A percentile compares a stretch with the other conserved stretches of the same genome.
Conservation (phyloP, 2,329 filamentous ascomycete genomes). For the Aspergillus quadrilineatus region DNA sequence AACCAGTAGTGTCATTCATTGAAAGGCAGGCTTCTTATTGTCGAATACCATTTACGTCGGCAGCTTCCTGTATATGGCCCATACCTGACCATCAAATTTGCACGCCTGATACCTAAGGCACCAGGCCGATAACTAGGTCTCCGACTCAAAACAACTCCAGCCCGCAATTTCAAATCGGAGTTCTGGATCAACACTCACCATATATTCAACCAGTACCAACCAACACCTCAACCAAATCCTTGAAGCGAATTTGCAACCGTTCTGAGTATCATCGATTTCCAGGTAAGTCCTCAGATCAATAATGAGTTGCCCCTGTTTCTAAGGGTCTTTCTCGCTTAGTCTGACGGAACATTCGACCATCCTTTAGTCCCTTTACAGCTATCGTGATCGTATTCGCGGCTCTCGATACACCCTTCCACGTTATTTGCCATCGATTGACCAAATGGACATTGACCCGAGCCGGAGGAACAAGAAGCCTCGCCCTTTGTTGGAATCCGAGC, state of each 20-base stretch:
- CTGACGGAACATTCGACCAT: not conserved
- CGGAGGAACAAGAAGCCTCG: constrained; percentile 86
- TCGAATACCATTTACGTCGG: no score
- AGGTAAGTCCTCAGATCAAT: not conserved
- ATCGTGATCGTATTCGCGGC: not conserved
- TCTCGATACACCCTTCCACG: not conserved
- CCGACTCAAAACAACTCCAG: not conserved
- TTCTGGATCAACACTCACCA: not conserved
- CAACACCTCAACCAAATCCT: not conserved
- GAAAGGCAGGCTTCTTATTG: no score
- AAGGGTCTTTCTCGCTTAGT: not conserved
- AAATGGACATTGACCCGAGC: constrained; percentile 67
- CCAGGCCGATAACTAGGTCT: not conserved
- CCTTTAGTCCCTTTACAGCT: not conserved
- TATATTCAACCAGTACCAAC: not conserved
- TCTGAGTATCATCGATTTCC: not conserved
- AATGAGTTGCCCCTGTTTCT: no score
- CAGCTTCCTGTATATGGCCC: no score
- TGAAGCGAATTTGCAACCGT: not conserved
- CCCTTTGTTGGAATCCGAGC: constrained; percentile 75
- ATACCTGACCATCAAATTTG: not conserved
- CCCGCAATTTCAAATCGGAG: not conserved
- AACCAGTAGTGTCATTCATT: no score
- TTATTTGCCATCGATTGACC: constrained; percentile 11
- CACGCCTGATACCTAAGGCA: not conserved